Evolutionary conservation across 2,329 filamentous ascomycete genomes (phyloP), one percentile per base, ranked within the genome.

Genomic region (Knufia fluminis): DNA sequence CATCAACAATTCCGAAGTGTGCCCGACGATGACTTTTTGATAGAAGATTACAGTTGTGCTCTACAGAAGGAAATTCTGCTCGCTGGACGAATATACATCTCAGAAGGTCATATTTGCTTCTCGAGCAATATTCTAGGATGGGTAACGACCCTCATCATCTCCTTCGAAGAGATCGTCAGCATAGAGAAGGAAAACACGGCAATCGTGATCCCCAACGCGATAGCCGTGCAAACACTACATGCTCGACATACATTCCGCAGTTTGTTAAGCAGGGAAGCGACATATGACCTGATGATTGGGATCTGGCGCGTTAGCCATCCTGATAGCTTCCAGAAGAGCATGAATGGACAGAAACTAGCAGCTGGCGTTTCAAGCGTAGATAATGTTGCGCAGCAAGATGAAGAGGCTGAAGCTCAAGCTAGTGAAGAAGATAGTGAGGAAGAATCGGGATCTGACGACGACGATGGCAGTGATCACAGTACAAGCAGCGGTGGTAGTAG

Each of bases 301-400:
- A 97, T 98, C 51, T 98, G 92, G 92, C 95, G 95, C 66, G 84
- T 96, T 24, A 92, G 87, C 14, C 92, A 98, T 64, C 91, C 92
- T 1, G 57, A 56, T n/a, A 87, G 88, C 49, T 70, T 98, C 24
- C 87, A 88, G 65, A 95, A 89, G 63, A 94, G 88, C 3, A 72
- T 95, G 2, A 96, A 96, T 55, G 91, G 92, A 2, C 87, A 94
- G 9, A 78, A 80, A 10, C 35, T 57, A 12, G 52, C 54, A 3
- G 74, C 96, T 2, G 86, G 90, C 55, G 82, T 87, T 54, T 83
- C 87, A 4, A 81, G 77, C 3, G 89, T 88, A 19, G 90, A 96
- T 66, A 94, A 92, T 70, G 95, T 88, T 0, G 90, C 94, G 60
- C 92, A 94, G 66, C 20, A 48, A 17, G 75, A 83, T 22, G 83